These are phyloP conservation scores for Monilinia fructigena DNA, from an alignment of 2,329 filamentous ascomycete genomes.

Conservation along the genomic window DNA sequence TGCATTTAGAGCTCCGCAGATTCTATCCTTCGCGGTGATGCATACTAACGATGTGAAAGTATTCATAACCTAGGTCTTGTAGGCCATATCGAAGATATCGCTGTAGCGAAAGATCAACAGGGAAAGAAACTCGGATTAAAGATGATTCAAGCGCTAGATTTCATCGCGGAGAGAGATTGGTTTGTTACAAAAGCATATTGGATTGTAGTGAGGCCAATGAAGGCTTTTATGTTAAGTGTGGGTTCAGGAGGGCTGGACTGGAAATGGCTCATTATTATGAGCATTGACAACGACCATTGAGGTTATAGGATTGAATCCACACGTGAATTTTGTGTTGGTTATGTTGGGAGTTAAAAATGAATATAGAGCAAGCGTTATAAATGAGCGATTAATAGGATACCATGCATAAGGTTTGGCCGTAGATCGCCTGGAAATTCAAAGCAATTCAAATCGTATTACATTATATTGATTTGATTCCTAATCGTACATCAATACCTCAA, in stretches of 20 bases:
- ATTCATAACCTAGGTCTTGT: slow-evolving; percentile 80
- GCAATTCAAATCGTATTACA: background rate
- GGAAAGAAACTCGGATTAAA: slow-evolving; percentile 93
- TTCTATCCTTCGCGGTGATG: background rate
- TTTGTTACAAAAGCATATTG: slow-evolving; percentile 93
- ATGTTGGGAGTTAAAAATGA: slow-evolving; percentile 7
- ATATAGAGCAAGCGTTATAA: slow-evolving; percentile 14
- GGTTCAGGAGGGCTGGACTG: slow-evolving; percentile 84
- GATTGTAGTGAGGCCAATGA: slow-evolving; percentile 96
- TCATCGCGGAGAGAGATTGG: slow-evolving; percentile 82
- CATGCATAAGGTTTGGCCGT: background rate
- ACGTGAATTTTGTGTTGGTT: background rate
- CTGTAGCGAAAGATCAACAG: slow-evolving; percentile 90
- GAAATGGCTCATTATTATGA: slow-evolving; percentile 95
- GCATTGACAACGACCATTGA: slow-evolving; percentile 10
- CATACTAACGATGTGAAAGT: slow-evolving; percentile 44
- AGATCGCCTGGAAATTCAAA: background rate
- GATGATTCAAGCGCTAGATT: slow-evolving; percentile 91
- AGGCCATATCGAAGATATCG: slow-evolving; percentile 97
- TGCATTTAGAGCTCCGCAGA: slow-evolving; percentile 29
- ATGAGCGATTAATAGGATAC: slow-evolving; percentile 5
- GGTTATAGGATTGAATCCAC: background rate
- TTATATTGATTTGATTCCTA: background rate
- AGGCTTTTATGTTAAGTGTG: slow-evolving; percentile 97
- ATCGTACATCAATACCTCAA: background rate